Conservation (phyloP, 176 grass and related monocot species). For the Oryza officinalis region DNA sequence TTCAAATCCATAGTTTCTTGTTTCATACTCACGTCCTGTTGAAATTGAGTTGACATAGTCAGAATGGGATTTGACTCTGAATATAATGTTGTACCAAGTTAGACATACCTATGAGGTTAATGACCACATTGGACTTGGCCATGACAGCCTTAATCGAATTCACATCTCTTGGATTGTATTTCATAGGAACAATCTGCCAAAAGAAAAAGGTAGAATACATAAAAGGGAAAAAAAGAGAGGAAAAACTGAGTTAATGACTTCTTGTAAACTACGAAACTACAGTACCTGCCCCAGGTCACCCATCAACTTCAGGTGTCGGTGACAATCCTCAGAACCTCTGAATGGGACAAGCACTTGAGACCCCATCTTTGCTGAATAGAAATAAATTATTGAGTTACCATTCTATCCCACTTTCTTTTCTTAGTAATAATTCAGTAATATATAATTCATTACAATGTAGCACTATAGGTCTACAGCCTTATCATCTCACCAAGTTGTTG, state of each 20-base stretch:
- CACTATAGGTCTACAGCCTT: not conserved
- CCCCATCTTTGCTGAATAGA: conserved; percentile 91
- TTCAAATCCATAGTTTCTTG: conserved; percentile 94
- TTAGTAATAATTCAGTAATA: not conserved
- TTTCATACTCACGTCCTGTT: conserved; percentile 88
- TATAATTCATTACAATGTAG: not conserved
- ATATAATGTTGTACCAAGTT: not conserved
- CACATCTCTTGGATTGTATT: conserved; percentile 89
- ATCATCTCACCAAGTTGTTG: conserved; percentile 84
- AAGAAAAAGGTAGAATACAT: conserved; percentile 23
- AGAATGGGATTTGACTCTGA: not conserved
- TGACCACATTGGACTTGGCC: conserved; percentile 93
- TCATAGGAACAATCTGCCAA: conserved; percentile 91
- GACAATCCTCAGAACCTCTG: conserved; percentile 90
- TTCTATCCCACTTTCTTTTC: not conserved
- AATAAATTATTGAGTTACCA: not conserved
- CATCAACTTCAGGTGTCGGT: conserved; percentile 92
- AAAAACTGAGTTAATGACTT: not conserved
- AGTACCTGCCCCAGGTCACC: conserved; percentile 91
- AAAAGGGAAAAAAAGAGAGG: not conserved
- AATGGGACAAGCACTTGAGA: conserved; percentile 97
- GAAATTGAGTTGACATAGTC: conserved; percentile 17
- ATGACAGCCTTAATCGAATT: conserved; percentile 91
- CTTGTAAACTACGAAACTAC: not conserved
- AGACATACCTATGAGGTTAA: conserved; percentile 89